A percentile compares a stretch with the other conserved stretches of the same genome.
phyloP scores from a whole-genome alignment of 768 basidiomycete genomes.

The Leccinum fibrillosum region DNA sequence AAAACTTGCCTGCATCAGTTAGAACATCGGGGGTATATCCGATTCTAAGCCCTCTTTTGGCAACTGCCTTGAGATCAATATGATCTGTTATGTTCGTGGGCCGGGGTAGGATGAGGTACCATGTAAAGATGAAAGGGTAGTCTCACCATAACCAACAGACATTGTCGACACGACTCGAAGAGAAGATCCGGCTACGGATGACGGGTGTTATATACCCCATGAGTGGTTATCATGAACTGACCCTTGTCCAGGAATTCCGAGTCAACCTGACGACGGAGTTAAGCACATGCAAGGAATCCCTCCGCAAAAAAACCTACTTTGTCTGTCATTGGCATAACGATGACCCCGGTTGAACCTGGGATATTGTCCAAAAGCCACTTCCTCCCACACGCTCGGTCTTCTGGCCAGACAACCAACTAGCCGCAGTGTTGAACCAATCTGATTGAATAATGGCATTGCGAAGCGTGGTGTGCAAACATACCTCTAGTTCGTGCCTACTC shows the following conservation, averaged over 20 bases:
- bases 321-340: conserved; percentile 63
- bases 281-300: not conserved
- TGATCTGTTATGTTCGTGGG: conserved; percentile 59
- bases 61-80: conserved; percentile 58
- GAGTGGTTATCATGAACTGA: conserved; percentile 11
- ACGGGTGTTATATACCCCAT: not conserved
- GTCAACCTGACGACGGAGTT: conserved; percentile 51
- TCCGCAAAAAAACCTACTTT: conserved; percentile 43
- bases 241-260: conserved; percentile 52
- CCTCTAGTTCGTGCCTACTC: conserved; percentile 52
- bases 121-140: not conserved
- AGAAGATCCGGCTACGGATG: conserved; percentile 57
- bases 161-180: conserved; percentile 89
- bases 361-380: conserved; percentile 75
- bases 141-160: conserved; percentile 83
- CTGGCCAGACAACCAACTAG: conserved; percentile 48
- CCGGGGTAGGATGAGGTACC: not conserved
- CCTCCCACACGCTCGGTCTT: conserved; percentile 55
- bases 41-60: conserved; percentile 60
- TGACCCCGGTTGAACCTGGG: conserved; percentile 57
- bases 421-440: not conserved
- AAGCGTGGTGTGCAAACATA: conserved; percentile 21
- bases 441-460: not conserved
- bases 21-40: conserved; percentile 95
- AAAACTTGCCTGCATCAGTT: conserved; percentile 73